phyloP scores from a whole-genome alignment of 176 grass and related monocot genomes.

The Dactylis glomerata region DNA sequence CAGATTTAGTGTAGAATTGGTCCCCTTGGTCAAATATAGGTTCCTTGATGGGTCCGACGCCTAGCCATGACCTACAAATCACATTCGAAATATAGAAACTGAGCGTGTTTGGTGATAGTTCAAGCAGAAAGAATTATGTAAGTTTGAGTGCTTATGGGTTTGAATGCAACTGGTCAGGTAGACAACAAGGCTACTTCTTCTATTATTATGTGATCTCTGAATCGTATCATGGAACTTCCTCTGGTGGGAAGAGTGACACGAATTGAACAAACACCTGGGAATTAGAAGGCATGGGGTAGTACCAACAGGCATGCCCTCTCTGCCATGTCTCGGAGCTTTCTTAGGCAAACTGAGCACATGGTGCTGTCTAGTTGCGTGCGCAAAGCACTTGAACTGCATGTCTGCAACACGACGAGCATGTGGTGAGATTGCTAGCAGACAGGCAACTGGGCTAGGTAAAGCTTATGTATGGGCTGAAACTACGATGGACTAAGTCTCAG shows the following conservation, averaged over 20 bases:
- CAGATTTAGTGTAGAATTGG: not conserved
- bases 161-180: not conserved
- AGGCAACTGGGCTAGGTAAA: not conserved
- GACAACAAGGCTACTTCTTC: not conserved
- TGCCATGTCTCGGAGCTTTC: constrained; percentile 21
- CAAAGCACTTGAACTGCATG: not conserved
- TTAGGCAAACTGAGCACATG: constrained; percentile 30
- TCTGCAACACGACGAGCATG: constrained; percentile 20
- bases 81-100: not conserved
- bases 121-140: not conserved
- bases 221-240: constrained; percentile 9
- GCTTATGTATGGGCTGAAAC: not conserved
- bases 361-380: constrained; percentile 7
- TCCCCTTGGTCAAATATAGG: constrained; percentile 15
- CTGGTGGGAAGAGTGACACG: constrained; percentile 4
- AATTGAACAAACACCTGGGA: not conserved
- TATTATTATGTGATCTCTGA: not conserved
- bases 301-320: not conserved
- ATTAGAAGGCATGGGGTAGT: constrained; percentile 19
- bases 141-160: not conserved
- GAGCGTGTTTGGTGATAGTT: not conserved
- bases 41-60: not conserved
- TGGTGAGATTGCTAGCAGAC: constrained; percentile 6
- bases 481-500: not conserved
- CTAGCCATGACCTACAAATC: not conserved